Conservation (phyloP, 345 rosid genomes). For the Nephelium lappaceum region DNA sequence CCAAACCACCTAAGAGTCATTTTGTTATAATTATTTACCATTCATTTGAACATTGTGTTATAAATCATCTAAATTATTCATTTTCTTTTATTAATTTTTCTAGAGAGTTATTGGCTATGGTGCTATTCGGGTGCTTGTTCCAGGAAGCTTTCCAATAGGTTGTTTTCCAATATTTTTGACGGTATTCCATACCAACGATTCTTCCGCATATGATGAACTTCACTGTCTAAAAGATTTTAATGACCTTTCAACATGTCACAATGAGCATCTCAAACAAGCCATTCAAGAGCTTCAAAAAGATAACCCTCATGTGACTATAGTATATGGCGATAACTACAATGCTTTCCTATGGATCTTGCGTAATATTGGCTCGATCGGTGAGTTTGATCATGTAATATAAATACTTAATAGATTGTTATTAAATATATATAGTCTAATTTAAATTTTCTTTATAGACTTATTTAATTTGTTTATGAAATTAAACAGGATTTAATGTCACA, state of each 20-base stretch:
- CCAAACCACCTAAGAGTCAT: too few relatives aligned
- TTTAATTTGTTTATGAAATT: too few relatives aligned
- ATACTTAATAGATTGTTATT: too few relatives aligned
- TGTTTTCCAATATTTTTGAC: conserved; percentile 22
- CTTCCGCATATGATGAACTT: conserved; percentile 16
- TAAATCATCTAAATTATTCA: too few relatives aligned
- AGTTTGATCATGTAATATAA: background rate
- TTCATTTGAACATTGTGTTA: too few relatives aligned
- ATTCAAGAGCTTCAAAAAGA: conserved; percentile 8
- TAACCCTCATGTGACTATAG: conserved; percentile 15
- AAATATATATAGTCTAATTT: too few relatives aligned
- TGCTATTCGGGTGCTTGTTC: conserved; percentile 10
- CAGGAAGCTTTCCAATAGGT: conserved; percentile 16
- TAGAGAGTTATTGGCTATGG: conserved; percentile 19
- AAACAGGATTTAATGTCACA: conserved; percentile 12
- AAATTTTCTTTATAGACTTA: too few relatives aligned
- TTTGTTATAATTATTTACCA: too few relatives aligned
- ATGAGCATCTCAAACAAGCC: conserved; percentile 25
- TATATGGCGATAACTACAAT: conserved; percentile 20
- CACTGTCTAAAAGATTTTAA: conserved; percentile 20
- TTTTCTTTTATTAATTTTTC: too few relatives aligned
- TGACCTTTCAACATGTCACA: conserved; percentile 14
- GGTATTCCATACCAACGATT: background rate
- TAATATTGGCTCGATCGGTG: background rate
- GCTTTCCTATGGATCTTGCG: conserved; percentile 20